A percentile compares a stretch with the other conserved stretches of the same genome.
phyloP scores from a whole-genome alignment of 495 filamentous ascomycete genomes.

The Xanthoparmelia taractica region DNA sequence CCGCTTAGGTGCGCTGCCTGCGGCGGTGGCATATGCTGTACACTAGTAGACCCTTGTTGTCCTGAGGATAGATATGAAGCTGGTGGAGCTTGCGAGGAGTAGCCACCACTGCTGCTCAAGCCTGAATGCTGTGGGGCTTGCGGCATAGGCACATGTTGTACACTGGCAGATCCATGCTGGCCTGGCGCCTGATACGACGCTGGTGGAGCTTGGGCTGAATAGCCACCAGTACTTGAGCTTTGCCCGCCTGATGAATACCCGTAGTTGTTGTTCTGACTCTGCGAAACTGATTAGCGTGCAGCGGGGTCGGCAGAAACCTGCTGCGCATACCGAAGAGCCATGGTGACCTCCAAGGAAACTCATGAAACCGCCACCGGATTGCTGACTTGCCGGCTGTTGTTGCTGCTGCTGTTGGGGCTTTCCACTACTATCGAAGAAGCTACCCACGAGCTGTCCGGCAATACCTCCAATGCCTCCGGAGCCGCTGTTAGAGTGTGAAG shows the following conservation, averaged over 20 bases:
- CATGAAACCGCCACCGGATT: slow-evolving; percentile 17
- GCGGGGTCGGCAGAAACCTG: not conserved
- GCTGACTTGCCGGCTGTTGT: slow-evolving; percentile 20
- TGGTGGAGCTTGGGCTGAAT: slow-evolving; percentile 35
- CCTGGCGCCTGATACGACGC: slow-evolving; percentile 33
- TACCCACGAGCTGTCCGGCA: slow-evolving; percentile 33
- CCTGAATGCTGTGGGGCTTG: slow-evolving; percentile 5
- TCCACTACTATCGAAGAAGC: slow-evolving; percentile 33
- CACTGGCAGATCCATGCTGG: slow-evolving; percentile 21
- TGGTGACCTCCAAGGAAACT: slow-evolving; percentile 31
- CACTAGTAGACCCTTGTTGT: not conserved
- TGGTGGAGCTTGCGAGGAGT: slow-evolving; percentile 4
- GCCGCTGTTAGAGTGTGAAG: slow-evolving; percentile 22
- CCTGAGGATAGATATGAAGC: not conserved
- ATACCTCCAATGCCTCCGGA: slow-evolving; percentile 26
- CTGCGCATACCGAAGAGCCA: slow-evolving; percentile 26
- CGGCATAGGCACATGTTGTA: not conserved
- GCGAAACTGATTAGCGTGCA: slow-evolving; percentile 6
- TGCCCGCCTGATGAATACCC: slow-evolving; percentile 29
- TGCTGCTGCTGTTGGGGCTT: slow-evolving; percentile 27
- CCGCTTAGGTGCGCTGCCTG: not conserved
- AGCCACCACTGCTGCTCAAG: not conserved
- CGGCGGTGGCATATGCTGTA: not conserved
- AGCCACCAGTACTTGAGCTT: slow-evolving; percentile 29
- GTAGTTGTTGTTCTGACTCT: slow-evolving; percentile 29